Percentiles rank a stretch among this genome's conserved stretches.
phyloP scores from a whole-genome alignment of 176 grass and related monocot species.

The Poa annua region DNA sequence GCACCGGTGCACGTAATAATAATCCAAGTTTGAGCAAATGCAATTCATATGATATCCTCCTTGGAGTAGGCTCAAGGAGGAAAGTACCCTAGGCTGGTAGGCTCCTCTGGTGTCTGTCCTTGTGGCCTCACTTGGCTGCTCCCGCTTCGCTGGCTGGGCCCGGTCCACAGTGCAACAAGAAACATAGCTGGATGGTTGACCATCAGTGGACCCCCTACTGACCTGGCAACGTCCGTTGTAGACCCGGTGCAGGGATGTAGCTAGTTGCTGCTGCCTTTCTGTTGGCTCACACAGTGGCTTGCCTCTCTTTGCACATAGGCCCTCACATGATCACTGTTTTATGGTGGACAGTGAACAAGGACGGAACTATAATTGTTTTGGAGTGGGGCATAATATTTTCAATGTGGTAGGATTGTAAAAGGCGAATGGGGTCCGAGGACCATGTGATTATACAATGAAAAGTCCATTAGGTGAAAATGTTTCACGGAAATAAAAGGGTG shows the following conservation, averaged over 20 bases:
- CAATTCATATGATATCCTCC: slow-evolving; percentile 22
- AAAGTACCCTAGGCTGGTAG: slow-evolving; percentile 33
- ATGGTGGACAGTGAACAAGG: not conserved
- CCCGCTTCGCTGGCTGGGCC: slow-evolving; percentile 43
- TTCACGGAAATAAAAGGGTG: not conserved
- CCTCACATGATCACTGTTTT: not conserved
- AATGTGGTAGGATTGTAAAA: too few species aligned
- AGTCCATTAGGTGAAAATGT: too few species aligned
- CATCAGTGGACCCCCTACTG: not conserved
- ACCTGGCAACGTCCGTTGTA: slow-evolving; percentile 28
- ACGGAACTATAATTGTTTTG: too few species aligned
- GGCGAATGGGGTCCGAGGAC: too few species aligned
- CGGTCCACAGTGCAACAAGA: not conserved
- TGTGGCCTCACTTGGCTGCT: slow-evolving; percentile 27
- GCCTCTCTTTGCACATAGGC: slow-evolving; percentile 11
- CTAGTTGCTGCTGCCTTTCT: slow-evolving; percentile 15
- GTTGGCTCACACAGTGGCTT: not conserved
- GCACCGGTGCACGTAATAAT: slow-evolving; percentile 5
- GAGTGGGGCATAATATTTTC: too few species aligned
- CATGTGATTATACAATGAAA: not conserved
- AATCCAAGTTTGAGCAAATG: slow-evolving; percentile 26
- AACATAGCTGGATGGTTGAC: slow-evolving; percentile 33
- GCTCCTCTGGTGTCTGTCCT: slow-evolving; percentile 41
- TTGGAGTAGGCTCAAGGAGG: slow-evolving; percentile 28
- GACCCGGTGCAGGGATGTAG: slow-evolving; percentile 19